Evolutionary conservation across 164 flowering plant genomes (phyloP).

Genomic region (Santalum album): DNA sequence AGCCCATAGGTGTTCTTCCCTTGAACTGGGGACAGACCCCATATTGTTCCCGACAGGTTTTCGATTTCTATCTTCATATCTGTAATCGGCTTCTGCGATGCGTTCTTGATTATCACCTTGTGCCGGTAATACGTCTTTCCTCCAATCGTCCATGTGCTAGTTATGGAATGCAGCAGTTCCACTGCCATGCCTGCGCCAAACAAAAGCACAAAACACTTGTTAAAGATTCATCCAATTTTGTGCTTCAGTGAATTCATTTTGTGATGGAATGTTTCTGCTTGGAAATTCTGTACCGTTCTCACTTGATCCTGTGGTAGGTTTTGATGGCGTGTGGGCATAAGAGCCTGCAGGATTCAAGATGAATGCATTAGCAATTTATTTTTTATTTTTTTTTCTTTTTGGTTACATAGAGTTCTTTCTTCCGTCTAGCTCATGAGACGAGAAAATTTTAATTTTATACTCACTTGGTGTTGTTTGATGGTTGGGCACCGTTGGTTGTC

Average conservation of each 20-base stretch:
- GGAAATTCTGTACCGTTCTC: constrained; percentile 6
- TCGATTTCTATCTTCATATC: constrained; percentile 42
- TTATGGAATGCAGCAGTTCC: constrained; percentile 56
- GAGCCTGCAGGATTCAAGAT: constrained; percentile 6
- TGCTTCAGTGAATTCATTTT: no score
- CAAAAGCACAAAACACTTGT: neutral
- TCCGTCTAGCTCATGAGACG: no score
- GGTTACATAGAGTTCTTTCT: no score
- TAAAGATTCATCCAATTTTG: no score
- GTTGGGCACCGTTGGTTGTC: constrained; percentile 11
- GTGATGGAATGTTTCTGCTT: constrained; percentile 10
- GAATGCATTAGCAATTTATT: neutral
- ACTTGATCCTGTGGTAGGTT: constrained; percentile 8
- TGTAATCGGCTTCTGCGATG: constrained; percentile 46
- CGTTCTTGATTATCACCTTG: constrained; percentile 62
- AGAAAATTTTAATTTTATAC: constrained; percentile 1
- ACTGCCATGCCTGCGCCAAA: constrained; percentile 24
- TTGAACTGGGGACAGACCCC: constrained; percentile 50
- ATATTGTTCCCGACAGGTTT: constrained; percentile 54
- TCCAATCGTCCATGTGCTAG: constrained; percentile 41
- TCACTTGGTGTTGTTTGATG: constrained; percentile 19
- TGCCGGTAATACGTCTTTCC: constrained; percentile 44
- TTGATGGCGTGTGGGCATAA: constrained; percentile 4
- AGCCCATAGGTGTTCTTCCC: constrained; percentile 44
- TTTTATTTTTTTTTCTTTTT: neutral